Base-by-base conservation (phyloP, 768 basidiomycete genomes). In the Podaxis mareebaensis region DNA sequence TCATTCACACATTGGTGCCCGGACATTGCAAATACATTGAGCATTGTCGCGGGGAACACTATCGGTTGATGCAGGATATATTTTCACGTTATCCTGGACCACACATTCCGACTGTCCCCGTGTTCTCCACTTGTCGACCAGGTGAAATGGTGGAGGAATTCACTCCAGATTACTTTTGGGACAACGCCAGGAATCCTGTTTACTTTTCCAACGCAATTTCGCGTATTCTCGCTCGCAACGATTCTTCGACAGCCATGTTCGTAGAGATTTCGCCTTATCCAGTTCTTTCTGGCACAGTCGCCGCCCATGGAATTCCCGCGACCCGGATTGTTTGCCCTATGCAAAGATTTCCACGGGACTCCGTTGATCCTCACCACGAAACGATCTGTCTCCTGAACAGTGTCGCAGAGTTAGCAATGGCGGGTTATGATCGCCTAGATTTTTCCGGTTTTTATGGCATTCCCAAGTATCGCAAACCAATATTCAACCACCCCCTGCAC, bases 231-330 rank as follows among this genome's bases (percentile, higher is more conserved):
- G 33, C 63, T 13, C 64, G 66, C 3, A 40, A 60, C 24, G 72
- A 71, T 2, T 60, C 65, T 6, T 65, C 75, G 15, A 20, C n/a
- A 26, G 42, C 24, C 12, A 69, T 68, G 13, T 77, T 78, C 61
- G 62, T 81, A 13, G 79, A 81, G 64, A 68, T 81, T 7, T 64
- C 69, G 4, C 76, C 78, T 12, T 79, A 80, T 64, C 80, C 80
- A 5, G 78, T 73, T 2, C 71, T 80, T 42, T 58, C 56, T n/a
- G 24, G 39, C 17, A 44, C 56, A 15, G 40, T 58, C 2, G 65
- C 75, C 1, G 66, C 71, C 13, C 80, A 78, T 57, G 53, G 80
- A 44, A 60, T 66, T 0, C 64, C 64, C 1, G 63, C 74, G 48
- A 71, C 66, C 15, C 58, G 38, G 5, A 58, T 30, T 24, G 13